Evolutionary conservation across 805 yeast species (phyloP).

Genomic region (Candida montana): DNA sequence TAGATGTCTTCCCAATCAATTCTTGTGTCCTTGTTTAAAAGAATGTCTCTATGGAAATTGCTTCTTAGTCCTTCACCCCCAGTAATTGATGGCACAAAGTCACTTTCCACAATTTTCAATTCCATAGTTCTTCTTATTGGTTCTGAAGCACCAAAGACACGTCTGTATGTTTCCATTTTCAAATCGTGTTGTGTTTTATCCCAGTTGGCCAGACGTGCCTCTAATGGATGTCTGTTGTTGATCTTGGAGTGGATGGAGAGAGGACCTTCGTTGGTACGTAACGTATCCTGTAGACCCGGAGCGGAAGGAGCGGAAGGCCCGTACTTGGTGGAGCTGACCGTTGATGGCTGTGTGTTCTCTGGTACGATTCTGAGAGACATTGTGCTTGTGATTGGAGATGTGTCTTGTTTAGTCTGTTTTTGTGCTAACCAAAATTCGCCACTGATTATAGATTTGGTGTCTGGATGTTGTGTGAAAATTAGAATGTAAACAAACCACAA

Average conservation of each 20-base stretch:
- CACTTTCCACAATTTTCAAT: slow-evolving; percentile 64
- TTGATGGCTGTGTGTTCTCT: slow-evolving; percentile 35
- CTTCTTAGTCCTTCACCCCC: slow-evolving; percentile 43
- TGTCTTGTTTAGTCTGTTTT: slow-evolving; percentile 10
- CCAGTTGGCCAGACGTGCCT: slow-evolving; percentile 72
- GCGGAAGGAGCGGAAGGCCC: slow-evolving; percentile 55
- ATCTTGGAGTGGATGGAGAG: slow-evolving; percentile 48
- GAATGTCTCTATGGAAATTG: slow-evolving; percentile 68
- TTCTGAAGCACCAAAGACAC: slow-evolving; percentile 87
- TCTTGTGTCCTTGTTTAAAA: slow-evolving; percentile 67
- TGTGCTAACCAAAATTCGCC: no score
- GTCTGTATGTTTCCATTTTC: slow-evolving; percentile 71
- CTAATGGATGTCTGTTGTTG: slow-evolving; percentile 83
- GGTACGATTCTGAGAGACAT: slow-evolving; percentile 49
- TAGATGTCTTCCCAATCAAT: slow-evolving; percentile 95
- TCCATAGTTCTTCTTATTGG: slow-evolving; percentile 94
- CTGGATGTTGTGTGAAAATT: no score
- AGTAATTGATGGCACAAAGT: slow-evolving; percentile 57
- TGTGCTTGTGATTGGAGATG: not conserved
- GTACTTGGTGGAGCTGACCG: slow-evolving; percentile 46
- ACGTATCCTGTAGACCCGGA: slow-evolving; percentile 64
- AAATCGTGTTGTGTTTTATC: slow-evolving; percentile 66
- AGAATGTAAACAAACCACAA: no score
- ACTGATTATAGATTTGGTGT: no score
- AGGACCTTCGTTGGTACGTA: slow-evolving; percentile 62